Evolutionary conservation across 164 flowering plant species (phyloP).

Genomic region (Magnolia officinalis): DNA sequence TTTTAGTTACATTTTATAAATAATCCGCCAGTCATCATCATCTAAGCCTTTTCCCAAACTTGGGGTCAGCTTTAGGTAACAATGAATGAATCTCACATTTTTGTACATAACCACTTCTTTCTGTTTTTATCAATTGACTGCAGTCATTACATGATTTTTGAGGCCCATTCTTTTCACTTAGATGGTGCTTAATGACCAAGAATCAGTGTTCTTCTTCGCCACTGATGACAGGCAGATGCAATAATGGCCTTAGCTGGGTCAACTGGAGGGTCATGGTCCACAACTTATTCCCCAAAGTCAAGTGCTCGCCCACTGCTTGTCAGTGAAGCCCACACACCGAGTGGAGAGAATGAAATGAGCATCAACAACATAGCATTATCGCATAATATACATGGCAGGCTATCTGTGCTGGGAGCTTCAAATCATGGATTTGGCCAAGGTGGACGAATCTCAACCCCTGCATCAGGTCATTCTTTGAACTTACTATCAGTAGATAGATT

Average conservation of each 20-base stretch:
- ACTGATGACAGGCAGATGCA: conserved; percentile 72
- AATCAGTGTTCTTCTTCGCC: background rate
- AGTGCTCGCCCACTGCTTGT: conserved; percentile 15
- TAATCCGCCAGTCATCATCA: too few species aligned
- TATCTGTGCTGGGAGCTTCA: conserved; percentile 28
- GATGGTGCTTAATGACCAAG: background rate
- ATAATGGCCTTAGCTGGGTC: conserved; percentile 96
- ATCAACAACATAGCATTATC: conserved; percentile 16
- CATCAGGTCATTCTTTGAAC: conserved; percentile 21
- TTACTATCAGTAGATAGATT: conserved; percentile 6
- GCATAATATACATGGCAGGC: conserved; percentile 38
- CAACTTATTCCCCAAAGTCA: conserved; percentile 56
- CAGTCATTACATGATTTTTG: background rate
- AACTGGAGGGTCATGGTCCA: conserved; percentile 93
- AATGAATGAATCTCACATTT: background rate
- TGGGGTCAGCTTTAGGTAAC: background rate
- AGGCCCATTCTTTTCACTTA: background rate
- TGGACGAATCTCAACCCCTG: conserved; percentile 24
- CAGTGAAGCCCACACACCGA: conserved; percentile 30
- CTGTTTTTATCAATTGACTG: too few species aligned
- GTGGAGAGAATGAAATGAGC: conserved; percentile 37
- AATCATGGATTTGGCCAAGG: conserved; percentile 35
- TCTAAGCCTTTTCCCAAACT: too few species aligned
- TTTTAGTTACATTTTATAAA: too few species aligned
- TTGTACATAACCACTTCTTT: background rate